Evolutionary conservation across 495 filamentous ascomycete genomes (phyloP).

Genomic region (Penicillium silybi): DNA sequence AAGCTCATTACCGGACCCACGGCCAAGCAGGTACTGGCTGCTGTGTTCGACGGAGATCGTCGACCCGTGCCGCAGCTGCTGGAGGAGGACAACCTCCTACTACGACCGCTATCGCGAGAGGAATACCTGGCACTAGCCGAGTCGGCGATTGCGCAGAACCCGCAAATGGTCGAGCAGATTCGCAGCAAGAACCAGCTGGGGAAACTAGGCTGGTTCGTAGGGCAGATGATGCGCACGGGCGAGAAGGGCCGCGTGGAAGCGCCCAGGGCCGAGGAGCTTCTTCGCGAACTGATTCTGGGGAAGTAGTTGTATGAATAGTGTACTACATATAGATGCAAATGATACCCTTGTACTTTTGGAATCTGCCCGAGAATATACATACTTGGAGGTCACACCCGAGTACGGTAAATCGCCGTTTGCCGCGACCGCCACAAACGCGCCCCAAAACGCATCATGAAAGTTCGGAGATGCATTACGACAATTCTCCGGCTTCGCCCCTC

Average conservation of each 20-base stretch:
- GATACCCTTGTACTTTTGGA: slow-evolving; percentile 14
- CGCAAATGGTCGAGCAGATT: slow-evolving; percentile 65
- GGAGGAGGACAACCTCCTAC: slow-evolving; percentile 59
- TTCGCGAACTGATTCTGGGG: slow-evolving; percentile 53
- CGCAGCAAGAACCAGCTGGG: slow-evolving; percentile 59
- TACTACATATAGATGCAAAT: slow-evolving; percentile 9
- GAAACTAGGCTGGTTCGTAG: slow-evolving; percentile 84
- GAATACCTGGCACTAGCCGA: slow-evolving; percentile 45
- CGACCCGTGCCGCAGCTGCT: slow-evolving; percentile 58
- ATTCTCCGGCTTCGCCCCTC: slow-evolving; percentile 8
- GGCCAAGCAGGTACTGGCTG: slow-evolving; percentile 69
- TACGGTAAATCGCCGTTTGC: not conserved
- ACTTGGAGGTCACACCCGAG: not conserved
- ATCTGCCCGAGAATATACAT: not conserved
- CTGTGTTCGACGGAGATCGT: slow-evolving; percentile 52
- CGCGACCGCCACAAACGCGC: slow-evolving; percentile 3
- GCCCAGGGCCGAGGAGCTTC: slow-evolving; percentile 59
- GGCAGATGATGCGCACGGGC: slow-evolving; percentile 80
- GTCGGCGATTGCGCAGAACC: slow-evolving; percentile 44
- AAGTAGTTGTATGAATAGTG: slow-evolving; percentile 12
- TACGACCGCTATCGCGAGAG: slow-evolving; percentile 52
- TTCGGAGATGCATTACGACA: slow-evolving; percentile 13
- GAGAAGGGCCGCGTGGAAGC: slow-evolving; percentile 77
- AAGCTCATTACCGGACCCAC: slow-evolving; percentile 69
- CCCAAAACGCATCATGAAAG: not conserved